phyloP scores from a whole-genome alignment of 108 stramenopile genomes.

The Hondaea fermentalgiana region DNA sequence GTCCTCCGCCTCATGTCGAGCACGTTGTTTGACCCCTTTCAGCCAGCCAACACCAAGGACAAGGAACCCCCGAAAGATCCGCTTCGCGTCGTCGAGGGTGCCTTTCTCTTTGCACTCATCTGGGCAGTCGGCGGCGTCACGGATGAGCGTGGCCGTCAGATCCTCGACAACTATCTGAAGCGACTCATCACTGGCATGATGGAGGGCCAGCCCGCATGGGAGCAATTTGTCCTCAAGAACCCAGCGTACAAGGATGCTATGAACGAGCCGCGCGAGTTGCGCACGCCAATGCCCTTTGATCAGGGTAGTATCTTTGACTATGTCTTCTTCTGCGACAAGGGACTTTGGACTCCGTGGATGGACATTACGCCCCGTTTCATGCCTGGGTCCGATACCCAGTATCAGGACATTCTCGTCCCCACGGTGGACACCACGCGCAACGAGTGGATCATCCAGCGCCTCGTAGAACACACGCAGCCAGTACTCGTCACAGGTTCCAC shows the following conservation, averaged over 20 bases:
- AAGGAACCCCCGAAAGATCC: slow-evolving; percentile 37
- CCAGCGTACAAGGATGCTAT: slow-evolving; percentile 27
- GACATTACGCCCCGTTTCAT: slow-evolving; percentile 34
- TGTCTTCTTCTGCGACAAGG: slow-evolving; percentile 43
- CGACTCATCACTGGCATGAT: slow-evolving; percentile 30
- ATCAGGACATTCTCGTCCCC: slow-evolving; percentile 51
- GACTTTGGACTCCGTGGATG: slow-evolving; percentile 43
- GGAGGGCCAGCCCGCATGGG: slow-evolving; percentile 14
- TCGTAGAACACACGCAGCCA: slow-evolving; percentile 43
- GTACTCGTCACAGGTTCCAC: slow-evolving; percentile 55
- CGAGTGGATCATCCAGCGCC: slow-evolving; percentile 44
- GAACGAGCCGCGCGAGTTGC: neutral
- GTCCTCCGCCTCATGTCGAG: neutral
- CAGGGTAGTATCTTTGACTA: slow-evolving; percentile 41
- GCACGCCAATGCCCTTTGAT: slow-evolving; percentile 14
- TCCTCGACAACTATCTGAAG: slow-evolving; percentile 38
- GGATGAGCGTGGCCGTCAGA: slow-evolving; percentile 36
- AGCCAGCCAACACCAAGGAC: neutral
- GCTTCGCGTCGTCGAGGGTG: slow-evolving; percentile 39
- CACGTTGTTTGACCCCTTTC: slow-evolving; percentile 32
- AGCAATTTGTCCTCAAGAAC: slow-evolving; percentile 48
- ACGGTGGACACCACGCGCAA: slow-evolving; percentile 56
- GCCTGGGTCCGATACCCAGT: slow-evolving; percentile 43
- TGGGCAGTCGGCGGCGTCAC: slow-evolving; percentile 54
- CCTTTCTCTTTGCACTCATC: slow-evolving; percentile 39